These are phyloP conservation scores for Pyricularia grisea DNA, from an alignment of 2,329 filamentous ascomycete species.

Conservation along the genomic window DNA sequence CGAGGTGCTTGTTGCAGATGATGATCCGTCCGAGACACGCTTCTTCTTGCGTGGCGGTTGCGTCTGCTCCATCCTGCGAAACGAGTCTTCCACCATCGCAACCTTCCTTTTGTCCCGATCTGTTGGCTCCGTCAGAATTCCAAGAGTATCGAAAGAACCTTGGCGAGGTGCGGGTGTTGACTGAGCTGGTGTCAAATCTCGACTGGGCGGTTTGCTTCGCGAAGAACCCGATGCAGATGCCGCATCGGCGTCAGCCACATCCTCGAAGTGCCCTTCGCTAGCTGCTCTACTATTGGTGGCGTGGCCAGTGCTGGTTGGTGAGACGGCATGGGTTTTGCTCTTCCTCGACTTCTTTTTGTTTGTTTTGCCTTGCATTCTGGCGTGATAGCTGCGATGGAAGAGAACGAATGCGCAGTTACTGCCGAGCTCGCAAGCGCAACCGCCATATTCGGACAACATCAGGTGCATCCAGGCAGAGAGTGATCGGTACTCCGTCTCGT, in stretches of 20 bases:
- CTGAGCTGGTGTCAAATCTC: slow-evolving; percentile 51
- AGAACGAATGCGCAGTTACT: slow-evolving; percentile 54
- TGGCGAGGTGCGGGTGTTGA: slow-evolving; percentile 26
- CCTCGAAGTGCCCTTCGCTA: slow-evolving; percentile 51
- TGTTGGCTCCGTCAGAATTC: slow-evolving; percentile 53
- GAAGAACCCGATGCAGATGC: slow-evolving; percentile 40
- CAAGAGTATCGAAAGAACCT: slow-evolving; percentile 49
- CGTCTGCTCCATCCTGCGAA: slow-evolving; percentile 53
- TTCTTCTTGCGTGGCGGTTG: slow-evolving; percentile 50
- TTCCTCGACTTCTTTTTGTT: slow-evolving; percentile 45
- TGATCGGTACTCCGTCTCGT: slow-evolving; percentile 49
- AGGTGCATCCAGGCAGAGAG: slow-evolving; percentile 57
- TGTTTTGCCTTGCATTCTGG: slow-evolving; percentile 30
- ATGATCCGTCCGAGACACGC: slow-evolving; percentile 45
- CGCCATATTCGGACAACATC: slow-evolving; percentile 69
- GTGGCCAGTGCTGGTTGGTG: slow-evolving; percentile 52
- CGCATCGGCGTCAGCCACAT: slow-evolving; percentile 42
- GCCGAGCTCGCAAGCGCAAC: slow-evolving; percentile 64
- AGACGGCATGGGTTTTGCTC: slow-evolving; percentile 40
- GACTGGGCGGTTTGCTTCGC: slow-evolving; percentile 56
- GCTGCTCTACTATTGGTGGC: slow-evolving; percentile 54
- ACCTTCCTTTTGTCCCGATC: slow-evolving; percentile 60
- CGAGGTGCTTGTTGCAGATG: not conserved
- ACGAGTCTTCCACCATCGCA: slow-evolving; percentile 54
- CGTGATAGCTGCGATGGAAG: slow-evolving; percentile 49